Percentiles rank a stretch among this genome's conserved stretches.
phyloP scores from a whole-genome alignment of 208 protist species.

The Herpetomonas tarakana region DNA sequence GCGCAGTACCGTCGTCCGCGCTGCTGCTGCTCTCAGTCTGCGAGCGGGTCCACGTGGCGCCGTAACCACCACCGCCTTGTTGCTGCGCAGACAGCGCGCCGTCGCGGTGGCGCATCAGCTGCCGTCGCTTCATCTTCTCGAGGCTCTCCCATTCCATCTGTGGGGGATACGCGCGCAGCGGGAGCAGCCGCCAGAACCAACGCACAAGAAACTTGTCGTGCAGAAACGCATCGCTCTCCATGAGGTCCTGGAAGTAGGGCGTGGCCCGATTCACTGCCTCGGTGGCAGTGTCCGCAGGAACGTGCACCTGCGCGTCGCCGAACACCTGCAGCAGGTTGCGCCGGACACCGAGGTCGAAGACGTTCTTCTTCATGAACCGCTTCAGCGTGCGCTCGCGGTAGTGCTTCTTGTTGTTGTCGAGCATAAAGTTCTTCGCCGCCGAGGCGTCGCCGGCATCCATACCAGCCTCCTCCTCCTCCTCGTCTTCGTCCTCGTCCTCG shows the following conservation, averaged over 20 bases:
- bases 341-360: slow-evolving; percentile 79
- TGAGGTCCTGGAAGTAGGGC: slow-evolving; percentile 38
- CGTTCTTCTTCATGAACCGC: slow-evolving; percentile 37
- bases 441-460: slow-evolving; percentile 2
- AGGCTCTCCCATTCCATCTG: slow-evolving; percentile 29
- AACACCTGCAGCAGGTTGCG: slow-evolving; percentile 83
- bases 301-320: slow-evolving; percentile 54
- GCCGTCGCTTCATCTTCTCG: neutral
- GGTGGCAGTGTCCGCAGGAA: neutral
- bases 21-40: too few species aligned
- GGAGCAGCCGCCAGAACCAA: slow-evolving; percentile 78
- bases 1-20: neutral
- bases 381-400: slow-evolving; percentile 13
- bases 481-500: slow-evolving; percentile 9
- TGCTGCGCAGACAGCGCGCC: too few species aligned
- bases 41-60: neutral
- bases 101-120: neutral
- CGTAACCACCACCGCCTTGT: slow-evolving; percentile 2
- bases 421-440: neutral
- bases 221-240: slow-evolving; percentile 48
- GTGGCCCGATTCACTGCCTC: slow-evolving; percentile 5
- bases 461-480: slow-evolving; percentile 4
- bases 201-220: slow-evolving; percentile 44
- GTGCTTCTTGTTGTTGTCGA: slow-evolving; percentile 7
- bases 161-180: slow-evolving; percentile 50